These are phyloP conservation scores for Fallopia convolvulus DNA, from an alignment of 148 eudicot species.

Conservation along the genomic window DNA sequence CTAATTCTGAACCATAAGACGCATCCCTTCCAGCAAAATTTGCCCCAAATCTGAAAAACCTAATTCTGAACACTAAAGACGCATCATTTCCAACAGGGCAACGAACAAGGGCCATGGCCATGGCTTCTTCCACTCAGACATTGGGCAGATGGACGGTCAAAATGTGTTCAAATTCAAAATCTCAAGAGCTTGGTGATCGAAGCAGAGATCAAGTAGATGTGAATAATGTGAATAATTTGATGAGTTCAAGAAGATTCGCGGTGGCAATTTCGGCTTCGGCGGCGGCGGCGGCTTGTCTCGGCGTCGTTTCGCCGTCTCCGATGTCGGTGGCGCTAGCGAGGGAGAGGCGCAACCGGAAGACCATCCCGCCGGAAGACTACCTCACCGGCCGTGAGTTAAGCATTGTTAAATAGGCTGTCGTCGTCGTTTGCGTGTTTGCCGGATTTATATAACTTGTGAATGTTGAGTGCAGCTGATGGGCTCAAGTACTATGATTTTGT, in stretches of 20 bases:
- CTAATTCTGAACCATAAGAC: too few species aligned
- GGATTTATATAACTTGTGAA: background rate
- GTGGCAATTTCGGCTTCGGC: background rate
- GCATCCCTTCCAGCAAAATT: too few species aligned
- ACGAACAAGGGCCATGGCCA: background rate
- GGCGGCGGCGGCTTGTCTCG: background rate
- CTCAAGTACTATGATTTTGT: conserved; percentile 76
- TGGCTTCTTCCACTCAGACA: background rate
- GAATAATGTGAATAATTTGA: background rate
- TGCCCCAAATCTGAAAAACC: too few species aligned
- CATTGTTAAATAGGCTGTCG: background rate
- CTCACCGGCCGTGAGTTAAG: conserved; percentile 46
- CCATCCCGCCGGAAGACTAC: conserved; percentile 74
- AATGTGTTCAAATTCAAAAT: background rate
- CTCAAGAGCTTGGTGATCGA: background rate
- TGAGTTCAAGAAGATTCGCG: background rate
- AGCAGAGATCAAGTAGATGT: background rate
- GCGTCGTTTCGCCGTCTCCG: background rate
- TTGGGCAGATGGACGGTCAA: background rate
- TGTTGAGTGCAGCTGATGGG: conserved; percentile 68
- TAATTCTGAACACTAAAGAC: too few species aligned
- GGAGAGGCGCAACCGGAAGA: conserved; percentile 59
- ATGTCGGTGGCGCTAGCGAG: conserved; percentile 36
- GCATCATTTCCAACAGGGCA: too few species aligned
- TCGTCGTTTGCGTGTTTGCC: too few species aligned